Conservation (phyloP, 2,329 filamentous ascomycete species). For the Septoria petroselini region DNA sequence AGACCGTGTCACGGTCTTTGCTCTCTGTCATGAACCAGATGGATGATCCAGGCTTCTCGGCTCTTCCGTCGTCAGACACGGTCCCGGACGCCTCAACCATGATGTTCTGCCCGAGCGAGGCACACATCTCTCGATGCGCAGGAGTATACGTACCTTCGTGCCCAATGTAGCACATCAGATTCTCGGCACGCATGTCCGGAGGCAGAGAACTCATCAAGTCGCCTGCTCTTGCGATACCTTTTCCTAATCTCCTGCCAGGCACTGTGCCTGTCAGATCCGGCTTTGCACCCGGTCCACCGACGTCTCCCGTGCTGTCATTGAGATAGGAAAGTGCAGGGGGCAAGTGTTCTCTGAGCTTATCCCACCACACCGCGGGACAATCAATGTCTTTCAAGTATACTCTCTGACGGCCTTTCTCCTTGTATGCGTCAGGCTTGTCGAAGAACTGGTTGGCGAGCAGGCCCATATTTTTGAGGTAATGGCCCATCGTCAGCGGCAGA, state of each 20-base stretch:
- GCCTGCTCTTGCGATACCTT: constrained; percentile 68
- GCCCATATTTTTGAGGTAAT: constrained; percentile 86
- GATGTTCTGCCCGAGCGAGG: constrained; percentile 91
- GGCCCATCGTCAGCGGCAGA: constrained; percentile 79
- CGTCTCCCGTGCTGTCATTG: constrained; percentile 69
- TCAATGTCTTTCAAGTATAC: constrained; percentile 98
- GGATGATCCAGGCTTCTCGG: constrained; percentile 74
- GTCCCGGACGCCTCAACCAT: constrained; percentile 85
- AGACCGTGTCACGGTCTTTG: constrained; percentile 83
- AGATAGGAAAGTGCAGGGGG: constrained; percentile 84
- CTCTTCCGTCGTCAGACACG: constrained; percentile 65
- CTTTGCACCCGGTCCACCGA: constrained; percentile 55
- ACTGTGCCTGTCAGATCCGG: constrained; percentile 44
- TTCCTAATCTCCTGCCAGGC: constrained; percentile 49
- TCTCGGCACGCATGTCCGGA: constrained; percentile 82
- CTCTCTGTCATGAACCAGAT: constrained; percentile 99
- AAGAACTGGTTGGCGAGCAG: constrained; percentile 78
- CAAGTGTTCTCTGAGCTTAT: constrained; percentile 72
- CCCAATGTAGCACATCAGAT: constrained; percentile 97
- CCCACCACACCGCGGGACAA: constrained; percentile 81
- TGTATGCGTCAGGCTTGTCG: constrained; percentile 66
- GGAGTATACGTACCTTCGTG: constrained; percentile 97
- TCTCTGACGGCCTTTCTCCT: constrained; percentile 74
- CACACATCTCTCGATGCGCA: constrained; percentile 96
- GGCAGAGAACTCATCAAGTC: constrained; percentile 95